Conservation (phyloP, 2,329 filamentous ascomycete genomes). For the Sarocladium brachiariae region DNA sequence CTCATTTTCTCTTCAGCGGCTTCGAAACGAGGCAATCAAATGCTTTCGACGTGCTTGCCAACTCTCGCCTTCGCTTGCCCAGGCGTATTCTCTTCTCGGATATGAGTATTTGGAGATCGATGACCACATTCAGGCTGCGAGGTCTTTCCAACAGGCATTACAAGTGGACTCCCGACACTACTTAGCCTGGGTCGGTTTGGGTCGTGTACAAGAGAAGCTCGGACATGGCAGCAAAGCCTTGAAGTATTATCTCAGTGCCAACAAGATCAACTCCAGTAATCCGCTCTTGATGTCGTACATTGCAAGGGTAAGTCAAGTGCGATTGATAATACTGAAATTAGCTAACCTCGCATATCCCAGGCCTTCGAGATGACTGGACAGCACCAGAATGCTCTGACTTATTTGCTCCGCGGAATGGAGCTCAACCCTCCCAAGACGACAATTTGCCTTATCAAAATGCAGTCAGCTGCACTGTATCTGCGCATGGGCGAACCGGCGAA, state of each 20-base stretch:
- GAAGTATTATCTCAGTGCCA: constrained; percentile 19
- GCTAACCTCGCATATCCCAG: too few relatives aligned
- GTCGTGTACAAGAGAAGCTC: constrained; percentile 46
- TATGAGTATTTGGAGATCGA: constrained; percentile 16
- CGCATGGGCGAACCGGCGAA: too few relatives aligned
- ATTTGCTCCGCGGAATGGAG: too few relatives aligned
- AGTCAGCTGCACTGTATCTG: too few relatives aligned
- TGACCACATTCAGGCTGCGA: constrained; percentile 13
- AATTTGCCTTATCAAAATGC: too few relatives aligned
- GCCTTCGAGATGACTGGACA: background rate
- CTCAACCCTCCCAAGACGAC: background rate
- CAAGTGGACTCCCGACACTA: constrained; percentile 17
- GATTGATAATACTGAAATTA: too few relatives aligned
- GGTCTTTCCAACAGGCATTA: constrained; percentile 9
- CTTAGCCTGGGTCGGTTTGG: constrained; percentile 14
- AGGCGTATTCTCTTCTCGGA: constrained; percentile 16
- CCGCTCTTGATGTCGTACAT: too few relatives aligned
- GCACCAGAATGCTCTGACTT: background rate
- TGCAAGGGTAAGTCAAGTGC: too few relatives aligned
- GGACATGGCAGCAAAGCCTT: constrained; percentile 24
- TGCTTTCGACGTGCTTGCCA: constrained; percentile 16
- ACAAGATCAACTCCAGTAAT: too few relatives aligned
- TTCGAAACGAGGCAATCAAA: constrained; percentile 14
- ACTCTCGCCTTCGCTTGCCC: constrained; percentile 13
- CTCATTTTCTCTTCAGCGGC: constrained; percentile 14